A percentile compares a stretch with the other conserved stretches of the same genome.
Conservation (phyloP, 768 basidiomycete species). For the Terana coerulea region DNA sequence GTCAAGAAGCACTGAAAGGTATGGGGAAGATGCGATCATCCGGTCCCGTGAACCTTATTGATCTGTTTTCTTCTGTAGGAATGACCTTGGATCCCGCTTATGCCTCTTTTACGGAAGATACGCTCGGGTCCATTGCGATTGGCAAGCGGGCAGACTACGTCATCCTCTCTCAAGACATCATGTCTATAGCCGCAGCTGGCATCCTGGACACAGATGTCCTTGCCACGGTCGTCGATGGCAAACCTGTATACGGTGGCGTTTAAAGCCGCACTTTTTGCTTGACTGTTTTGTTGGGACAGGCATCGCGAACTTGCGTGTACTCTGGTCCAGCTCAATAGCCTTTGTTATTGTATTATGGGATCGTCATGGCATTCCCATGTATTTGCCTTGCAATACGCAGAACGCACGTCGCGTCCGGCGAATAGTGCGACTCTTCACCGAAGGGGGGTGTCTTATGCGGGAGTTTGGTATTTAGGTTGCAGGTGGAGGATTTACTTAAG, state of each 20-base stretch:
- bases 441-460: too few species aligned
- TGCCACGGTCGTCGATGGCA: slow-evolving; percentile 79
- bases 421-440: too few species aligned
- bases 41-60: not conserved
- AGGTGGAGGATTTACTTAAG: too few species aligned
- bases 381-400: too few species aligned
- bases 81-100: slow-evolving; percentile 89
- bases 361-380: too few species aligned
- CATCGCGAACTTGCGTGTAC: not conserved
- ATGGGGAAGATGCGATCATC: slow-evolving; percentile 5
- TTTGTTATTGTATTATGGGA: too few species aligned
- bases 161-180: slow-evolving; percentile 80
- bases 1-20: slow-evolving; percentile 76
- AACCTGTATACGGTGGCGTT: slow-evolving; percentile 39
- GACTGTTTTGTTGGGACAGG: slow-evolving; percentile 6
- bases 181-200: slow-evolving; percentile 52
- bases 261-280: slow-evolving; percentile 14
- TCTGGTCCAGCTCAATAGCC: slow-evolving; percentile 11
- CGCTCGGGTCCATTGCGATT: slow-evolving; percentile 68
- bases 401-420: too few species aligned
- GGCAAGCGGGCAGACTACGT: slow-evolving; percentile 87
- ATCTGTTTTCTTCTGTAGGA: slow-evolving; percentile 37
- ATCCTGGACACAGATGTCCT: slow-evolving; percentile 68
- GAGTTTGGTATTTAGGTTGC: too few species aligned
- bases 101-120: slow-evolving; percentile 75